Conservation (phyloP, 2,329 filamentous ascomycete species). For the Nemania abortiva region DNA sequence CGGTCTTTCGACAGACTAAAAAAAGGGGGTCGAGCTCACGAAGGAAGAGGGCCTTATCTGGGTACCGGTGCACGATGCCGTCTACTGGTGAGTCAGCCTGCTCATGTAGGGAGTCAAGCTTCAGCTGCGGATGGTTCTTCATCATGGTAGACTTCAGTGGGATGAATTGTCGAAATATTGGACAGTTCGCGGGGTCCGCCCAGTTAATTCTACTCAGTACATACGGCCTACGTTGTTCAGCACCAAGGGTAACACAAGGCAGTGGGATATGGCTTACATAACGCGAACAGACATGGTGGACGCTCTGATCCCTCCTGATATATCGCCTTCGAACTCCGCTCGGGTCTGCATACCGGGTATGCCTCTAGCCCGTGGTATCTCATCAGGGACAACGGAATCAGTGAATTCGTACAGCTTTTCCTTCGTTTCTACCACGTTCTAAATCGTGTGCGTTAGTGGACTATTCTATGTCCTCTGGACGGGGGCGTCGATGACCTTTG, state of each 20-base stretch:
- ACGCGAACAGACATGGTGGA: slow-evolving; percentile 72
- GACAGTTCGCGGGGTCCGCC: slow-evolving; percentile 68
- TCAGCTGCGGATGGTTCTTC: slow-evolving; percentile 66
- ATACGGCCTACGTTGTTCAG: slow-evolving; percentile 60
- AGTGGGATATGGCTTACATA: slow-evolving; percentile 55
- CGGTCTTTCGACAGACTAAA: neutral
- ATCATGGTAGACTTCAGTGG: slow-evolving; percentile 65
- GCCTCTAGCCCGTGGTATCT: slow-evolving; percentile 56
- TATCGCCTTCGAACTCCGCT: slow-evolving; percentile 66
- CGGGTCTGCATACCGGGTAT: slow-evolving; percentile 57
- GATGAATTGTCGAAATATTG: slow-evolving; percentile 71
- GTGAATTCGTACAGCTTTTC: slow-evolving; percentile 63
- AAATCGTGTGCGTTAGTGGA: slow-evolving; percentile 13
- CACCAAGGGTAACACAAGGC: neutral
- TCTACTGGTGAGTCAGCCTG: slow-evolving; percentile 65
- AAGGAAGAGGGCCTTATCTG: slow-evolving; percentile 71
- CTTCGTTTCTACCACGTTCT: slow-evolving; percentile 63
- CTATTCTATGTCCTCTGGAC: neutral
- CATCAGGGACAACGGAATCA: slow-evolving; percentile 61
- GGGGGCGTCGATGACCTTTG: slow-evolving; percentile 35
- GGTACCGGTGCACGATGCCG: slow-evolving; percentile 73
- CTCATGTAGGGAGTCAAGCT: slow-evolving; percentile 71
- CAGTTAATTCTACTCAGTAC: slow-evolving; percentile 70
- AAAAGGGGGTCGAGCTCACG: slow-evolving; percentile 56
- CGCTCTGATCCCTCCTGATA: slow-evolving; percentile 62